Base-by-base conservation (phyloP, 306 rosid genomes). In the Echinosophora koreensis region DNA sequence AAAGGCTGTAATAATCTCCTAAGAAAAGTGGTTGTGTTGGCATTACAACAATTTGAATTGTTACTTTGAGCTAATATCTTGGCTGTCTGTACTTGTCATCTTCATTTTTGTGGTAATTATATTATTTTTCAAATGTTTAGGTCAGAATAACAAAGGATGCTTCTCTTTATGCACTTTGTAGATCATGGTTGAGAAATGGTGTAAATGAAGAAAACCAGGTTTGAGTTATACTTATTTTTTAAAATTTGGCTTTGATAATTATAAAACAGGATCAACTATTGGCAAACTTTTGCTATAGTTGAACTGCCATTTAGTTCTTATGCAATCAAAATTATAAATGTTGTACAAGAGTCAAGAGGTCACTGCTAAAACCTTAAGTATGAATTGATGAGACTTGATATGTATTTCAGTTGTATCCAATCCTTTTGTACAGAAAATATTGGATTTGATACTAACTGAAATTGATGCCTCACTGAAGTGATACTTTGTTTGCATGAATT, bases 161-260 rank as follows among this genome's bases (percentile, higher is more conserved):
- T 79, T 89, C 98, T 67, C 85, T 94, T 14, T 94, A 92, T 84
- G 89, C 90, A 13, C 94, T 90, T 61, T 92, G 97, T 78, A 87
- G 94, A 63, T 94, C 98, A 38, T 94, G 98, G 98, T 62, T 92
- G 86, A 88, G 84, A 81, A 92, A 94, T 80, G 93, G 96, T 70
- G 35, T 74, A 72, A 63, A 74, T 52, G 98, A 92, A 75, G 91
- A 89, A 79, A 80, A 42, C 66, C 91, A 90, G 97, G 97, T 92
- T 32, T 68, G 90, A 66, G 5, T 85, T 18, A 13, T 49, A 15
- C 32, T 30, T 30, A 1, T 57, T 35, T 34, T 42, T 42, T 37
- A 67, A 27, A 46, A 65, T n/a, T 52, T 6, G 64, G 62, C 47
- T 75, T 50, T 66, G 71, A 12, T 62, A 39, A 55, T 57, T 76